These are phyloP conservation scores for Schizochytrium sp. DNA, from an alignment of 108 stramenopile genomes.

Conservation along the genomic window DNA sequence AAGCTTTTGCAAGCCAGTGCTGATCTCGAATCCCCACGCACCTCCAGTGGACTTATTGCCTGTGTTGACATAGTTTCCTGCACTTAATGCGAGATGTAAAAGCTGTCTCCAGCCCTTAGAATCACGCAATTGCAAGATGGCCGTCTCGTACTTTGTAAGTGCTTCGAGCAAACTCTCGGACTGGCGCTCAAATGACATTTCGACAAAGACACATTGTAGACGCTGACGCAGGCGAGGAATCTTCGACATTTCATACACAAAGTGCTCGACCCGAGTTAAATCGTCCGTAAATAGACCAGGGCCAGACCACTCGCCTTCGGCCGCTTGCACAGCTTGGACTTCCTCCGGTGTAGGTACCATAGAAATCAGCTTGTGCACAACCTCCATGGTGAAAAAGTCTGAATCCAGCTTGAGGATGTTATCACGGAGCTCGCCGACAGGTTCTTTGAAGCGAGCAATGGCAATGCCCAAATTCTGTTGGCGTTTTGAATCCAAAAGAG, in stretches of 20 bases:
- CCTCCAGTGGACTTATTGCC: constrained; percentile 58
- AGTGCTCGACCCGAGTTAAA: constrained; percentile 40
- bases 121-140: constrained; percentile 4
- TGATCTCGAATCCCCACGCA: constrained; percentile 60
- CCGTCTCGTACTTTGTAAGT: constrained; percentile 18
- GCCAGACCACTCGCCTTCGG: constrained; percentile 50
- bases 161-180: constrained; percentile 39
- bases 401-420: constrained; percentile 58
- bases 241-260: constrained; percentile 58
- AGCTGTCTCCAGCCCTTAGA: constrained; percentile 53
- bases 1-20: constrained; percentile 56
- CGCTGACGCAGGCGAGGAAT: constrained; percentile 46
- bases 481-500: constrained; percentile 35
- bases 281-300: constrained; percentile 9
- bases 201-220: constrained; percentile 56
- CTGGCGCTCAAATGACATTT: constrained; percentile 57
- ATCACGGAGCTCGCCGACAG: constrained; percentile 20
- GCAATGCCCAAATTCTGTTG: constrained; percentile 58
- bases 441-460: constrained; percentile 57
- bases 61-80: constrained; percentile 53
- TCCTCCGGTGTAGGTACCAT: constrained; percentile 58
- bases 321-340: constrained; percentile 40
- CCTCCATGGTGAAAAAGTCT: constrained; percentile 59
- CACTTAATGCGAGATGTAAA: constrained; percentile 3
- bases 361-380: constrained; percentile 55